Percentiles rank a stretch among this genome's conserved stretches.
These are phyloP conservation scores for Penicillium turbatum DNA, from an alignment of 495 filamentous ascomycete genomes.

Conservation along the genomic window DNA sequence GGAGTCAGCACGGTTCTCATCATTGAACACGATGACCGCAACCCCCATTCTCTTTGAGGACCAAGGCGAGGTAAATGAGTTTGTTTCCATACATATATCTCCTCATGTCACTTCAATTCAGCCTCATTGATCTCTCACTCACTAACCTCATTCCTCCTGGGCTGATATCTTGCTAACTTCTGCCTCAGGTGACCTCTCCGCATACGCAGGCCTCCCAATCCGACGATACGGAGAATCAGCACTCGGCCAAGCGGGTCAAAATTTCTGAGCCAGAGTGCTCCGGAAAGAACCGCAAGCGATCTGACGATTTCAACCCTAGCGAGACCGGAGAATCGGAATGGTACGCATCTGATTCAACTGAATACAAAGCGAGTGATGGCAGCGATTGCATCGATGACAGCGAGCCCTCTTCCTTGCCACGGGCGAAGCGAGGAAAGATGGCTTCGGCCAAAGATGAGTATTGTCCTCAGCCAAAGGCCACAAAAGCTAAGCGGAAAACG, in stretches of 20 bases:
- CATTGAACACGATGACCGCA: background rate
- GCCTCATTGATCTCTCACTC: background rate
- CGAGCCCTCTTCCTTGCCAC: background rate
- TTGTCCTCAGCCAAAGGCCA: background rate
- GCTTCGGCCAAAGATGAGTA: background rate
- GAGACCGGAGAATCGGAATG: background rate
- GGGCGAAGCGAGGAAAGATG: background rate
- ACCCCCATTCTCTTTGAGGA: background rate
- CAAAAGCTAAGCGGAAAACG: background rate
- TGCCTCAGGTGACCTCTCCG: background rate
- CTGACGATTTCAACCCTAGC: background rate
- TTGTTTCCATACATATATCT: background rate
- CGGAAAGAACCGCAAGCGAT: background rate
- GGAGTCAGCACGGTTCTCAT: background rate
- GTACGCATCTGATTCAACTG: background rate
- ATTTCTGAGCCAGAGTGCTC: background rate
- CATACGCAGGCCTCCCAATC: background rate
- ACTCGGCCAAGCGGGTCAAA: background rate
- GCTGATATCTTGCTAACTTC: background rate
- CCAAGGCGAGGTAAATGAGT: background rate
- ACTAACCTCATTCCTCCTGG: background rate
- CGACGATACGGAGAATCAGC: background rate
- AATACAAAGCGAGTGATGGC: background rate
- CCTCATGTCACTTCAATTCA: background rate
- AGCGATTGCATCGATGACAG: constrained; percentile 9